These are phyloP conservation scores for Acrocalymma vagum DNA, from an alignment of 2,329 filamentous ascomycete species.

Conservation along the genomic window DNA sequence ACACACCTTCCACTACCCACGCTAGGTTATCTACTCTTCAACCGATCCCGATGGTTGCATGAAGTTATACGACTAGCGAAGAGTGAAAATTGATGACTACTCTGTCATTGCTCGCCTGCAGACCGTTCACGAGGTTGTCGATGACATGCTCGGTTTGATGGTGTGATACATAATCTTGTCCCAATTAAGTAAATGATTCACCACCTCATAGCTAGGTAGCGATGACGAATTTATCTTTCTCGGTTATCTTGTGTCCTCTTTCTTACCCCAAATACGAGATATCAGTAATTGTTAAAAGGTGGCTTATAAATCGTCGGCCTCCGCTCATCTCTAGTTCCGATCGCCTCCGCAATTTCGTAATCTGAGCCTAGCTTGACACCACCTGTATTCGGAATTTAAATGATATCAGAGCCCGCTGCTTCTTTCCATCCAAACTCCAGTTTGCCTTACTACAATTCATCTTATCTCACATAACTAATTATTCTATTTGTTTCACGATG, in stretches of 20 bases:
- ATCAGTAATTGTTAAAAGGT: too few species aligned
- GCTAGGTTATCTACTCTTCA: slow-evolving; percentile 91
- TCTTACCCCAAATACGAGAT: too few species aligned
- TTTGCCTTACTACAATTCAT: slow-evolving; percentile 5
- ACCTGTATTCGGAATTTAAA: slow-evolving; percentile 3
- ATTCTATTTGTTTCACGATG: slow-evolving; percentile 28
- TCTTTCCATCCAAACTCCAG: slow-evolving; percentile 2
- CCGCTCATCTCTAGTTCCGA: slow-evolving; percentile 19
- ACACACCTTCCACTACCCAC: slow-evolving; percentile 41
- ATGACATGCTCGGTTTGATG: slow-evolving; percentile 85
- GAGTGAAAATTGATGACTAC: slow-evolving; percentile 69
- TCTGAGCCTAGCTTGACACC: slow-evolving; percentile 28
- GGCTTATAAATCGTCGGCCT: slow-evolving; percentile 37
- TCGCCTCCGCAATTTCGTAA: slow-evolving; percentile 34
- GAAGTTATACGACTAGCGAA: slow-evolving; percentile 96
- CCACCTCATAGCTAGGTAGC: too few species aligned
- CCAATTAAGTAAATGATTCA: too few species aligned
- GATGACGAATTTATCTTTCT: too few species aligned
- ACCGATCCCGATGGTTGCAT: slow-evolving; percentile 73
- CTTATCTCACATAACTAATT: background rate
- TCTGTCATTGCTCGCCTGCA: slow-evolving; percentile 75
- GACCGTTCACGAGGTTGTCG: slow-evolving; percentile 72
- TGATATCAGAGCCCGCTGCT: background rate
- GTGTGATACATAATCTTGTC: slow-evolving; percentile 86
- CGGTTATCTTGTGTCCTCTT: too few species aligned